Evolutionary conservation across 352 stramenopile genomes (phyloP), one percentile per base, ranked within the genome.

Genomic region (Globisporangium uncinulatum): DNA sequence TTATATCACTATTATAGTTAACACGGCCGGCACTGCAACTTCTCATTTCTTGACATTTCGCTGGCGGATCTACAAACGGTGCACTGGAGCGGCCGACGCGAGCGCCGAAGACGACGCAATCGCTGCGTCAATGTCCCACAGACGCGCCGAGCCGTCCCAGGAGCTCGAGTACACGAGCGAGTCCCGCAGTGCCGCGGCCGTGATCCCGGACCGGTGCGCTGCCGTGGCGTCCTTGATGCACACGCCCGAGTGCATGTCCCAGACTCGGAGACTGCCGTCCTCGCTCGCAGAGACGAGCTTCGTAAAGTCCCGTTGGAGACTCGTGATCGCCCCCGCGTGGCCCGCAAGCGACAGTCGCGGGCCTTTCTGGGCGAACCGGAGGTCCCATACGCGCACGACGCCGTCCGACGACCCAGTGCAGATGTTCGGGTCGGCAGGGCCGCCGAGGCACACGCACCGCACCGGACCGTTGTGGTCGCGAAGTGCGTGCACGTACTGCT

Each of bases 241-340:
- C 24, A 73, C 67, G 17, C 84, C 84, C 8, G 84, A 90, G 61
- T 90, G 80, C 66, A 92, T 83, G 64, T 92, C 79, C 84, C 79
- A 92, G 31, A 89, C 70, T 29, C 79, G 76, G 24, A 94, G 37
- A 58, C 60, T 74, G 15, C 83, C 82, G 53, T 94, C 84, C 53
- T 92, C 83, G 55, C 82, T 76, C 24, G 73, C 80, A 0, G 84
- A 94, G 13, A 94, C 74, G 34, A 94, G 66, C 47, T 83, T 84
- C 36, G 82, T 89, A 49, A 92, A 92, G 56, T 94, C 84, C 8
- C 82, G 78, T 55, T 90, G 76, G 14, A 94, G 66, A 51, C 73
- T 75, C 34, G 79, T 84, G 29, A 94, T 69, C 6, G 66, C 63
- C 0, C 84, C 82, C 0, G 43, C 41, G 32, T 92, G 82, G 4